phyloP scores from a whole-genome alignment of 2,329 filamentous ascomycete genomes.

The Gremmenia infestans region DNA sequence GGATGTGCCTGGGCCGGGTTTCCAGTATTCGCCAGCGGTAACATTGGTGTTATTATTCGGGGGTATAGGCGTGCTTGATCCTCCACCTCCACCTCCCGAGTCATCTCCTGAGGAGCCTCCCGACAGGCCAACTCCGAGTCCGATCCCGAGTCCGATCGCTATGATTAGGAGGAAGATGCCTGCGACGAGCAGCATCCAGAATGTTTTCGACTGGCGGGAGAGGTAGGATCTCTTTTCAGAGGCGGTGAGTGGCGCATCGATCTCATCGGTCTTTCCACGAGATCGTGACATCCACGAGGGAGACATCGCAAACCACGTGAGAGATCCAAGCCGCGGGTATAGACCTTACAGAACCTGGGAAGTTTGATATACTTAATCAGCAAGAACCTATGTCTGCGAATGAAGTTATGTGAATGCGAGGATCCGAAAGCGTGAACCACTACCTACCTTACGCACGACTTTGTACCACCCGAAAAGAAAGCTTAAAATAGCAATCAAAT shows the following conservation, averaged over 20 bases:
- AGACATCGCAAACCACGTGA: not conserved
- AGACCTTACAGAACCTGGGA: not conserved
- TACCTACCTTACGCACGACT: no score
- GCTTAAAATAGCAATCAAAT: no score
- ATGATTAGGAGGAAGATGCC: not conserved
- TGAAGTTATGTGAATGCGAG: not conserved
- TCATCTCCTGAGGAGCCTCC: slow-evolving; percentile 7
- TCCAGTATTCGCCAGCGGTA: slow-evolving; percentile 9
- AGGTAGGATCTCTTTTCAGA: not conserved
- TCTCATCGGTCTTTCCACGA: not conserved
- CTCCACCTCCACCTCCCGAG: not conserved
- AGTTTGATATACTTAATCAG: no score
- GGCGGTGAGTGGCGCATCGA: not conserved
- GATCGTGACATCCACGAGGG: not conserved
- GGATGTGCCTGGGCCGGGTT: not conserved
- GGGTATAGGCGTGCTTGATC: not conserved
- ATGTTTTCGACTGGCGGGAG: not conserved
- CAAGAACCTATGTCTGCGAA: not conserved
- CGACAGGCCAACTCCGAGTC: slow-evolving; percentile 49
- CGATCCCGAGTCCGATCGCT: slow-evolving; percentile 32
- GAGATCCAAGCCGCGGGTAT: not conserved
- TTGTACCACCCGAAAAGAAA: no score
- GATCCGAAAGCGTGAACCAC: not conserved
- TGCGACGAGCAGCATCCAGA: slow-evolving; percentile 2
- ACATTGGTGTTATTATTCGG: slow-evolving; percentile 1